Conservation (phyloP, 768 basidiomycete genomes). For the Nidula microcarpa region DNA sequence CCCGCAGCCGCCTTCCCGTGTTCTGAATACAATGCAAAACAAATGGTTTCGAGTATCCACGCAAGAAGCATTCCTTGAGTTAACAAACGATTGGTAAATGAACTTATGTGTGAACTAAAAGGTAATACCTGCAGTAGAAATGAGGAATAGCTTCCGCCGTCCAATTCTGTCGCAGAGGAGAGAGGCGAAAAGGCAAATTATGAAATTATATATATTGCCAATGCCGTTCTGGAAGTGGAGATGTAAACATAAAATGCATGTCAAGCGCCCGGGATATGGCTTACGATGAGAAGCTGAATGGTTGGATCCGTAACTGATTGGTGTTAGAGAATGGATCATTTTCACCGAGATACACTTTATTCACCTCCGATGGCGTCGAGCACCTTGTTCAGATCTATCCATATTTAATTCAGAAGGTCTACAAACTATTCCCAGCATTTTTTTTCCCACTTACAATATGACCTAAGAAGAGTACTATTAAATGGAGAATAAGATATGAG, state of each 20-base stretch:
- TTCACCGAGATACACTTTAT: background rate
- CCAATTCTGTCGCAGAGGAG: constrained; percentile 47
- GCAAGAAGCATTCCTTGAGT: constrained; percentile 45
- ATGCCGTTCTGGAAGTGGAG: constrained; percentile 41
- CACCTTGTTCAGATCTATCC: constrained; percentile 47
- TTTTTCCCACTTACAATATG: background rate
- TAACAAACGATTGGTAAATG: constrained; percentile 7
- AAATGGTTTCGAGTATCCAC: constrained; percentile 56
- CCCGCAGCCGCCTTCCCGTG: constrained; percentile 36
- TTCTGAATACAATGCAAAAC: constrained; percentile 33
- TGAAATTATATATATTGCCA: constrained; percentile 53
- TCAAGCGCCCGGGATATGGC: constrained; percentile 7
- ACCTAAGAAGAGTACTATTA: background rate
- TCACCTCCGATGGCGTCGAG: constrained; percentile 44
- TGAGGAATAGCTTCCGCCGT: constrained; percentile 46
- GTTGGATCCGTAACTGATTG: constrained; percentile 37
- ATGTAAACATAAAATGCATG: background rate
- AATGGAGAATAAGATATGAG: constrained; percentile 1
- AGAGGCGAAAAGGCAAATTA: constrained; percentile 46
- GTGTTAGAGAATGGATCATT: background rate
- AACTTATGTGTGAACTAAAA: background rate
- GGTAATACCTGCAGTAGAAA: constrained; percentile 34
- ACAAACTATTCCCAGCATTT: background rate
- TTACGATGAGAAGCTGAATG: constrained; percentile 35
- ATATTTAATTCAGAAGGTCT: background rate